Percentiles rank a stretch among this genome's conserved stretches.
Conservation (phyloP, 2,329 filamentous ascomycete genomes). For the Botrytis byssoidea region DNA sequence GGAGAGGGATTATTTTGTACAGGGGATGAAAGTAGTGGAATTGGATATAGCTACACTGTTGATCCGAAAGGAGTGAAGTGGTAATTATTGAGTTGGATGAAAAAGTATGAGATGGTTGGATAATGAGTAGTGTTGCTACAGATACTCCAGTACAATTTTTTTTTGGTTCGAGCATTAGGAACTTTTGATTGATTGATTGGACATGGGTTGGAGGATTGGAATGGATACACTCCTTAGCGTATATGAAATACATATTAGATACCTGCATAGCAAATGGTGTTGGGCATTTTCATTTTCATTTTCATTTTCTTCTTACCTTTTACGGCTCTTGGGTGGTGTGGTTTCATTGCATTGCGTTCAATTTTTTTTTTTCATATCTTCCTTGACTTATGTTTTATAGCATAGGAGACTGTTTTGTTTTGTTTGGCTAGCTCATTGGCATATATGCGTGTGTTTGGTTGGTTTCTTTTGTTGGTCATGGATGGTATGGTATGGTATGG, state of each 20-base stretch:
- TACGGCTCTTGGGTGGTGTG: neutral
- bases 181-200: neutral
- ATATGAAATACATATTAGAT: conserved; percentile 18
- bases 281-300: neutral
- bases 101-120: neutral
- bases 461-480: neutral
- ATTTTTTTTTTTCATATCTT: neutral
- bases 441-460: neutral
- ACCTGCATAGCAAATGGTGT: conserved; percentile 14
- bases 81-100: conserved; percentile 1
- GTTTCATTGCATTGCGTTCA: neutral
- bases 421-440: neutral
- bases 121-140: neutral
- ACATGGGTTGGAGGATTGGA: neutral
- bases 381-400: neutral
- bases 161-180: neutral
- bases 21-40: neutral
- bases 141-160: neutral
- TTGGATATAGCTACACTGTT: neutral
- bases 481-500: neutral
- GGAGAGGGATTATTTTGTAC: neutral
- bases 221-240: conserved; percentile 7
- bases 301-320: neutral
- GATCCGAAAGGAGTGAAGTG: neutral
- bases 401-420: neutral